Percentiles rank a stretch among this genome's conserved stretches.
Conservation (phyloP, 176 grass and related monocot species). For the sorghum (Sorghum bicolor) region DNA sequence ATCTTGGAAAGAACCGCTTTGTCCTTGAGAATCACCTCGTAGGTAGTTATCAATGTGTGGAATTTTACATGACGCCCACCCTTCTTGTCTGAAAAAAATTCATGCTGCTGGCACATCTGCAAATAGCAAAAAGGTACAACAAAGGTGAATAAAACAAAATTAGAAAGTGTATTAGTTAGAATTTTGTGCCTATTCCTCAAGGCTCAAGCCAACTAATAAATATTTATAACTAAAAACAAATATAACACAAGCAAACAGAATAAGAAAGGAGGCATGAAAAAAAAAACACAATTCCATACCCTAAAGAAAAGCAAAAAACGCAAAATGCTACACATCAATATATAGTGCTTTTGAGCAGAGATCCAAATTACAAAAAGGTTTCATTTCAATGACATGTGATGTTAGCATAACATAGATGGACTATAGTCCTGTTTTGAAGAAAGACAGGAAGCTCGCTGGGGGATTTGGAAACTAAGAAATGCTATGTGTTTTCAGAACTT, state of each 20-base stretch:
- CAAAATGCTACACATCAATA: background rate
- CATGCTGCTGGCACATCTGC: constrained; percentile 83
- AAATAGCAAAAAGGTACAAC: constrained; percentile 3
- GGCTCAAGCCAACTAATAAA: background rate
- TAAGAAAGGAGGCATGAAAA: background rate
- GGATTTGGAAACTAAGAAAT: background rate
- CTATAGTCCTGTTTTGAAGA: background rate
- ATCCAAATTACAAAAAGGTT: background rate
- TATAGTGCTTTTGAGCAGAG: background rate
- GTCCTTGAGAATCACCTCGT: constrained; percentile 99
- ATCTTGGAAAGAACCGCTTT: constrained; percentile 95
- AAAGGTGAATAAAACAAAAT: background rate
- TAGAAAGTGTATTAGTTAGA: background rate
- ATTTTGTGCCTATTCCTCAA: background rate
- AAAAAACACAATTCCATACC: background rate
- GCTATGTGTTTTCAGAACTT: background rate
- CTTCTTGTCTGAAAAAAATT: constrained; percentile 89
- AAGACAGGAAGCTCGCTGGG: background rate
- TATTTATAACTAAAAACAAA: background rate
- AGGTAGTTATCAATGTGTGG: constrained; percentile 86
- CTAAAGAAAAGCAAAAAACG: background rate
- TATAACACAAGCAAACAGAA: constrained; percentile 1
- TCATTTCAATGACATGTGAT: background rate
- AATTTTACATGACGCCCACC: constrained; percentile 80
- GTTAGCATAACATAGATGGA: background rate